phyloP scores from a whole-genome alignment of 2,329 filamentous ascomycete genomes.

The Fusarium proliferatum region DNA sequence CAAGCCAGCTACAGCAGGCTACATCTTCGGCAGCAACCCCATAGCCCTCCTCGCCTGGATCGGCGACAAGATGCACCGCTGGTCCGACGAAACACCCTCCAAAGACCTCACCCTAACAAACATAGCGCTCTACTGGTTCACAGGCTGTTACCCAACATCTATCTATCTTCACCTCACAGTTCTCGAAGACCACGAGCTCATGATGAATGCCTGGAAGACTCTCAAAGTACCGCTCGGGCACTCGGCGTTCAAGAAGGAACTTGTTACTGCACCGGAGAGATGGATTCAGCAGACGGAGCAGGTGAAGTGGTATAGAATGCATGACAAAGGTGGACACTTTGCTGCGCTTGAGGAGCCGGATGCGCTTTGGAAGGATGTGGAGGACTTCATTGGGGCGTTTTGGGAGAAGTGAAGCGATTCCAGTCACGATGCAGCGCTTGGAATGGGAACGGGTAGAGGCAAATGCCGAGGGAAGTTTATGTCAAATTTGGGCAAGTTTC shows the following conservation, averaged over 20 bases:
- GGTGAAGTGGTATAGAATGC: conserved; percentile 22
- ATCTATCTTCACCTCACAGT: conserved; percentile 11
- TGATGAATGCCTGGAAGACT: conserved; percentile 9
- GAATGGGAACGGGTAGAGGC: fast-evolving
- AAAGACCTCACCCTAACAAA: conserved; percentile 17
- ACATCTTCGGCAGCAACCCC: conserved; percentile 8
- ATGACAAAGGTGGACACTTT: conserved; percentile 30
- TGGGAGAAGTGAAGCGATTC: background rate
- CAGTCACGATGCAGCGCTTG: background rate
- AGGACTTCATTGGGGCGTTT: conserved; percentile 23
- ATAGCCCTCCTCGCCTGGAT: conserved; percentile 15
- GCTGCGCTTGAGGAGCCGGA: conserved; percentile 30
- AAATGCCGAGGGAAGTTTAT: background rate
- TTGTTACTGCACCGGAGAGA: background rate
- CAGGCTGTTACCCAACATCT: conserved; percentile 10
- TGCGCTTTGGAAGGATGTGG: conserved; percentile 21
- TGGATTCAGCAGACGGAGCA: conserved; percentile 18
- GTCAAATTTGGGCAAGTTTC: background rate
- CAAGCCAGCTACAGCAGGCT: conserved; percentile 11
- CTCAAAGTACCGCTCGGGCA: conserved; percentile 3
- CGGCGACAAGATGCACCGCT: conserved; percentile 19
- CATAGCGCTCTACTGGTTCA: conserved; percentile 17
- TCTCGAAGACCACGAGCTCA: background rate
- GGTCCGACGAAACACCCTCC: conserved; percentile 8
- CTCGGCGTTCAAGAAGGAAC: conserved; percentile 14